phyloP scores from a whole-genome alignment of 768 basidiomycete genomes.

The Lactarius sanguifluus region DNA sequence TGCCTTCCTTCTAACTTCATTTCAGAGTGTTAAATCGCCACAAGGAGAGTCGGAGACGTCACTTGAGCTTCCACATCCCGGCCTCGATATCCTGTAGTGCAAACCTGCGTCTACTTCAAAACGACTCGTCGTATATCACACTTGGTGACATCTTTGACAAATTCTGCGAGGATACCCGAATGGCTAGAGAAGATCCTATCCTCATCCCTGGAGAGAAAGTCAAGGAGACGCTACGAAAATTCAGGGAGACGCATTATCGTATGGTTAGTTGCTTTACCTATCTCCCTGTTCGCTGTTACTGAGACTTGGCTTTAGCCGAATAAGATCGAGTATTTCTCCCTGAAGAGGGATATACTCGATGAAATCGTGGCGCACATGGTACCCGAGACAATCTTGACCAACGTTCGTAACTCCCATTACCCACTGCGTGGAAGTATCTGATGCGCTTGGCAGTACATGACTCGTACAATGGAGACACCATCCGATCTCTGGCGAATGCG shows the following conservation, averaged over 20 bases:
- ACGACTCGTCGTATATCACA: slow-evolving; percentile 86
- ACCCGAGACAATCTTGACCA: slow-evolving; percentile 82
- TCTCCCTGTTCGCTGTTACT: slow-evolving; percentile 1
- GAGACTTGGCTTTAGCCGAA: slow-evolving; percentile 43
- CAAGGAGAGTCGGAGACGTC: slow-evolving; percentile 91
- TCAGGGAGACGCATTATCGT: slow-evolving; percentile 45
- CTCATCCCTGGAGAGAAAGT: slow-evolving; percentile 84
- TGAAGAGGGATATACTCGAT: slow-evolving; percentile 84
- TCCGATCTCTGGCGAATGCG: slow-evolving; percentile 94
- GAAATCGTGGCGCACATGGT: slow-evolving; percentile 86
- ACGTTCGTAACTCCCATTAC: slow-evolving; percentile 47
- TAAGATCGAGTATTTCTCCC: slow-evolving; percentile 63
- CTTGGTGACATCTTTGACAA: slow-evolving; percentile 94
- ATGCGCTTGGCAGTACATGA: slow-evolving; percentile 71
- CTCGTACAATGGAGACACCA: slow-evolving; percentile 76
- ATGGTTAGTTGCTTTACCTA: slow-evolving; percentile 38
- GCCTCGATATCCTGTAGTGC: slow-evolving; percentile 83
- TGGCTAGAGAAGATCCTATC: slow-evolving; percentile 85
- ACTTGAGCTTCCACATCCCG: slow-evolving; percentile 89
- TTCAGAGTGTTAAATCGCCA: slow-evolving; percentile 76
- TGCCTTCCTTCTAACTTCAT: slow-evolving; percentile 10
- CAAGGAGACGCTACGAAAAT: slow-evolving; percentile 62
- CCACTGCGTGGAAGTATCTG: slow-evolving; percentile 9
- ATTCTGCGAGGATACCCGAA: slow-evolving; percentile 71
- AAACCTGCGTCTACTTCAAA: slow-evolving; percentile 81